Conservation (phyloP, 352 stramenopile species). For the Globisporangium polare region DNA sequence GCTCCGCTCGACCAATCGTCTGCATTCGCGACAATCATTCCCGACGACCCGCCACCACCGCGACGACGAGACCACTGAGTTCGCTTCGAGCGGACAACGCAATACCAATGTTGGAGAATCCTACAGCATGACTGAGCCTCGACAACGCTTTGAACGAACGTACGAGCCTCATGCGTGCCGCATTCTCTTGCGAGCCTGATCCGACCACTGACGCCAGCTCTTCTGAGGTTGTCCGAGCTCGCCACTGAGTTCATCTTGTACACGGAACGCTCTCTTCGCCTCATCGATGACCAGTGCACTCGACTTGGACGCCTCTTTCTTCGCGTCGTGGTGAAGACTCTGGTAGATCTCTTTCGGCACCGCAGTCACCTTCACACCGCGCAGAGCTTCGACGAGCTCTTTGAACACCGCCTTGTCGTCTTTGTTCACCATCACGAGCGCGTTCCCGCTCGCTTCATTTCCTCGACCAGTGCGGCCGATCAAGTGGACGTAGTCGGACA, state of each 20-base stretch:
- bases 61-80: not conserved
- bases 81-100: not conserved
- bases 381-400: slow-evolving; percentile 36
- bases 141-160: not conserved
- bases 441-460: slow-evolving; percentile 17
- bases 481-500: slow-evolving; percentile 65
- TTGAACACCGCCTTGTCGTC: slow-evolving; percentile 36
- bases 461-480: slow-evolving; percentile 47
- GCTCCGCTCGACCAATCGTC: not conserved
- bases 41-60: not conserved
- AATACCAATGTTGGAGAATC: not conserved
- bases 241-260: slow-evolving; percentile 21
- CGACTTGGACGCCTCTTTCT: slow-evolving; percentile 12
- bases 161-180: not conserved
- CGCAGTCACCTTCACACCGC: slow-evolving; percentile 17
- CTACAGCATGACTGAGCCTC: not conserved
- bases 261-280: slow-evolving; percentile 42
- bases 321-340: slow-evolving; percentile 23
- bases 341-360: slow-evolving; percentile 44
- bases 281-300: slow-evolving; percentile 29
- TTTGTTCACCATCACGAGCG: slow-evolving; percentile 44
- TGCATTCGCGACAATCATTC: not conserved
- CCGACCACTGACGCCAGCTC: slow-evolving; percentile 13
- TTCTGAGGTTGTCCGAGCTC: not conserved
- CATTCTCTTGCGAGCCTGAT: slow-evolving; percentile 3